phyloP scores from a whole-genome alignment of 2,329 filamentous ascomycete species.

The Metarhizium brunneum region DNA sequence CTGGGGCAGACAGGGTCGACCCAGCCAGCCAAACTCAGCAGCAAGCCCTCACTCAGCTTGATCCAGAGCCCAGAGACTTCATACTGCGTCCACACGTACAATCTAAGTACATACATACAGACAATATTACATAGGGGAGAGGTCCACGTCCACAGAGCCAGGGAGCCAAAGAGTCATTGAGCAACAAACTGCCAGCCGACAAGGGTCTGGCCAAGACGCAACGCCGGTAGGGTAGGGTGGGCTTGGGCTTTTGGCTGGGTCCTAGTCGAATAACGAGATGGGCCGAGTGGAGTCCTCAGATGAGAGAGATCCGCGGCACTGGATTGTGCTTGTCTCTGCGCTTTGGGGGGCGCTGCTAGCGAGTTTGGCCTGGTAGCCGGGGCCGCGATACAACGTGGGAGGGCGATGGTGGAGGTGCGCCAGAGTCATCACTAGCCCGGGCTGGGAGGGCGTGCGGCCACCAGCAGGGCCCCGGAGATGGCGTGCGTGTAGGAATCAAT shows the following conservation, averaged over 20 bases:
- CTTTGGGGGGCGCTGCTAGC: slow-evolving; percentile 14
- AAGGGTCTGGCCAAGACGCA: slow-evolving; percentile 4
- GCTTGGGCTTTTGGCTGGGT: background rate
- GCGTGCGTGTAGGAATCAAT: background rate
- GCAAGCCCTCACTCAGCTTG: background rate
- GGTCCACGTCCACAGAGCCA: background rate
- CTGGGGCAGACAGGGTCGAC: slow-evolving; percentile 3
- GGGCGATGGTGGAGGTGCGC: slow-evolving; percentile 4
- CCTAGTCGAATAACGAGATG: slow-evolving; percentile 8
- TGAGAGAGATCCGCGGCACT: slow-evolving; percentile 22
- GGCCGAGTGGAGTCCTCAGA: slow-evolving; percentile 12
- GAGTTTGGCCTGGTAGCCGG: slow-evolving; percentile 11
- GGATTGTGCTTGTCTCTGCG: slow-evolving; percentile 22
- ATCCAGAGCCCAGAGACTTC: background rate
- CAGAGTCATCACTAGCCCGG: slow-evolving; percentile 3
- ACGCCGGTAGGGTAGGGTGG: background rate
- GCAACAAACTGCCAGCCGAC: background rate
- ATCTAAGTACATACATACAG: too few relatives aligned
- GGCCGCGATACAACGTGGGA: slow-evolving; percentile 13
- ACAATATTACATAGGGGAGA: too few relatives aligned
- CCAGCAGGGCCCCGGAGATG: background rate
- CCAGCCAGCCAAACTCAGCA: slow-evolving; percentile 1
- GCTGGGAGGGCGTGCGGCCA: background rate
- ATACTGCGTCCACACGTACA: too few relatives aligned
- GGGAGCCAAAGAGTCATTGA: background rate